Base-by-base conservation (phyloP, 176 grass and related monocot genomes). In the Oryza glaberrima region DNA sequence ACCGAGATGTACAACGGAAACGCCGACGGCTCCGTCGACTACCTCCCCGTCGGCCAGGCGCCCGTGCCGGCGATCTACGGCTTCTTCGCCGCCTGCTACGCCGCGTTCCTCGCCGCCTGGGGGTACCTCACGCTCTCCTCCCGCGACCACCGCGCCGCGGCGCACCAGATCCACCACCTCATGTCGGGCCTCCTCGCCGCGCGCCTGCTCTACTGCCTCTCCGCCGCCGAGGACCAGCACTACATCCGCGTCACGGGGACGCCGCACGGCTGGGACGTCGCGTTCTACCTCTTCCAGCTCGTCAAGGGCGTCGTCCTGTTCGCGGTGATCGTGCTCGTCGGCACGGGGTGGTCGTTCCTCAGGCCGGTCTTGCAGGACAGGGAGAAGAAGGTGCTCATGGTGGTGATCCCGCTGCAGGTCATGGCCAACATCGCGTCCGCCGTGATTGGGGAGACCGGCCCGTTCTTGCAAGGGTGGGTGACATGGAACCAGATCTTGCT, bases 311-410 rank as follows among this genome's bases (percentile, higher is more conserved):
- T 95, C 34, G 32, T 98, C 47, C 51, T 98, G 28, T 98, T 98
- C 82, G 84, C 91, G 7, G 95, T 98, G 61, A 95, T 98, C 80
- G 87, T 90, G 60, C 87, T 98, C 19, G 88, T 98, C 52, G 91
- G 95, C 73, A 95, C 95, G 6, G 95, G 95, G 0, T 98, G 95
- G 95, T 98, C 95, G 48, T 95, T 98, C 88, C 49, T 98, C n/a
- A 92, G 91, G 82, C 95, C 95, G 0, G 92, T 98, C 87, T 46
- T 98, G 81, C 95, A 95, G 90, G 93, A 98, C 38, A 63, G 88
- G 46, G 95, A 98, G 88, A 98, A 93, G 93, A 95, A 94, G 89
- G 93, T 98, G 74, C 83, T 98, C 82, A 98, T 98, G 93, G 87
- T 87, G 4, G 95, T 98, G 80, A 93, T 98, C 82, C 95, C 95